Evolutionary conservation across 202 grass and related monocot species (phyloP).

Genomic region (Setaria italica): DNA sequence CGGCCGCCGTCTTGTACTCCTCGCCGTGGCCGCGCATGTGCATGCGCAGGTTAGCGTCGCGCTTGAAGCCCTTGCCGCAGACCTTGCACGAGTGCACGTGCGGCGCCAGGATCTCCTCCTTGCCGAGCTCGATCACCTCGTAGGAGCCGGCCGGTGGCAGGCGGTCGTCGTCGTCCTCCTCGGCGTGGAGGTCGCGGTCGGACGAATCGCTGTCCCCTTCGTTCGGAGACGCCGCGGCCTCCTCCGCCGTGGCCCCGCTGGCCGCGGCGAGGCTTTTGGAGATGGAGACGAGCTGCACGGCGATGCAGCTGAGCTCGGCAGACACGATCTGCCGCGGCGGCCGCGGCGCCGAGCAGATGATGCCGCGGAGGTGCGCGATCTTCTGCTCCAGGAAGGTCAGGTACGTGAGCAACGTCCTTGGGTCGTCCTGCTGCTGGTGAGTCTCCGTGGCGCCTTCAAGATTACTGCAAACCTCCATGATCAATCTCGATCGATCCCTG

Average conservation of each 20-base stretch:
- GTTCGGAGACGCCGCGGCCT: neutral
- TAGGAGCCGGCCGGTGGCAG: constrained; percentile 37
- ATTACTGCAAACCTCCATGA: constrained; percentile 26
- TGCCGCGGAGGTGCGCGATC: constrained; percentile 67
- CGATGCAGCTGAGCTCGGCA: constrained; percentile 75
- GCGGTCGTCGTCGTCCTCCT: constrained; percentile 23
- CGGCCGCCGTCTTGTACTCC: constrained; percentile 62
- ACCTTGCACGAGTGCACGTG: constrained; percentile 71
- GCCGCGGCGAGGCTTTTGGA: constrained; percentile 54
- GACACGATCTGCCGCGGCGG: constrained; percentile 69
- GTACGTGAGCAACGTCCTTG: constrained; percentile 56
- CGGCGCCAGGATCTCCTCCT: constrained; percentile 74
- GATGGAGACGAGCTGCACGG: constrained; percentile 67
- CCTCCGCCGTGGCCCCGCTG: neutral
- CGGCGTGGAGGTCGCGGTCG: constrained; percentile 39
- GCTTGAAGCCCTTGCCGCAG: constrained; percentile 84
- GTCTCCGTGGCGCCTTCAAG: neutral
- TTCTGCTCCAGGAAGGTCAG: constrained; percentile 76
- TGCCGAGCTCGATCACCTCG: constrained; percentile 70
- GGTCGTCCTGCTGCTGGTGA: constrained; percentile 25
- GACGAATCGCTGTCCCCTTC: constrained; percentile 41
- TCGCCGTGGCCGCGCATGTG: constrained; percentile 86
- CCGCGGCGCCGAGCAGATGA: constrained; percentile 47
- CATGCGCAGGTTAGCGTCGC: constrained; percentile 86
- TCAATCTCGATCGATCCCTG: neutral